Conservation (phyloP, 805 yeast species). For the Candida nemodendra region DNA sequence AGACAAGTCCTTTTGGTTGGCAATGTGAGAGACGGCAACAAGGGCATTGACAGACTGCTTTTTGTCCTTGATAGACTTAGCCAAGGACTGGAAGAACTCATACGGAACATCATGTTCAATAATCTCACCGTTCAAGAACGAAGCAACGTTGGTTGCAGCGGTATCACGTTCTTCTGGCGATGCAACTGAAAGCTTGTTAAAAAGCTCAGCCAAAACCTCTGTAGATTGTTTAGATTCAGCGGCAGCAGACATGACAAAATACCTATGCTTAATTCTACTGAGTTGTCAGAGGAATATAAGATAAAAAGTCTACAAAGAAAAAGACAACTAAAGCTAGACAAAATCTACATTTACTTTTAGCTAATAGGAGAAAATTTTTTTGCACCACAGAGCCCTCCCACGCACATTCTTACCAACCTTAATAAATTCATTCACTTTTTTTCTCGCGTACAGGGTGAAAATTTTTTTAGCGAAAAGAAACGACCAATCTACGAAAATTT, state of each 20-base stretch:
- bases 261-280: slow-evolving; percentile 7
- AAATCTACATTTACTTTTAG: not conserved
- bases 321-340: slow-evolving; percentile 10
- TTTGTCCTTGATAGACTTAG: slow-evolving; percentile 75
- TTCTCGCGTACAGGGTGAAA: too few species aligned
- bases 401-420: slow-evolving; percentile 10
- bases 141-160: slow-evolving; percentile 86
- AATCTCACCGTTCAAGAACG: slow-evolving; percentile 93
- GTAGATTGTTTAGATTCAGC: slow-evolving; percentile 61
- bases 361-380: slow-evolving; percentile 10
- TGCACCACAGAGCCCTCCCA: slow-evolving; percentile 8
- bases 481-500: too few species aligned
- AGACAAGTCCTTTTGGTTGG: slow-evolving; percentile 71
- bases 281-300: not conserved
- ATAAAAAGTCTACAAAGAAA: slow-evolving; percentile 5
- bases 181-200: slow-evolving; percentile 89
- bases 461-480: too few species aligned
- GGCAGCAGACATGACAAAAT: slow-evolving; percentile 32
- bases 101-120: slow-evolving; percentile 98
- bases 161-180: slow-evolving; percentile 75
- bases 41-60: slow-evolving; percentile 82
- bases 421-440: too few species aligned
- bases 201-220: slow-evolving; percentile 90
- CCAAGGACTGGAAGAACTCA: slow-evolving; percentile 76
- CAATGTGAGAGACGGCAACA: slow-evolving; percentile 81